Evolutionary conservation across 257 asterid genomes (phyloP).

Genomic region (Nicotiana noctiflora): DNA sequence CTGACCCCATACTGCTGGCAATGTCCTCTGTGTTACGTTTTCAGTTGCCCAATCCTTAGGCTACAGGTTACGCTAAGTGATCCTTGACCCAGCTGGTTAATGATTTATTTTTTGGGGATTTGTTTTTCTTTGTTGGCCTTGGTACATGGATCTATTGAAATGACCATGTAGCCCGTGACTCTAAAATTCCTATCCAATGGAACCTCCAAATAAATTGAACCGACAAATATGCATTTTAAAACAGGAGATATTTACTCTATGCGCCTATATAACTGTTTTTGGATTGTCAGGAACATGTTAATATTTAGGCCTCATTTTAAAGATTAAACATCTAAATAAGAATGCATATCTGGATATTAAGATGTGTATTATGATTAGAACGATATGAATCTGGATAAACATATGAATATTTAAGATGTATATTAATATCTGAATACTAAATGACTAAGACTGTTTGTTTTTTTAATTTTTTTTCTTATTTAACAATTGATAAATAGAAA

Average conservation of each 20-base stretch:
- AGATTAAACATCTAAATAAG: too few relatives aligned
- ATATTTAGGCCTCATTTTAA: not conserved
- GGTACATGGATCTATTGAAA: not conserved
- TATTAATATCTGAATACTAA: too few relatives aligned
- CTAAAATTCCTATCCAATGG: not conserved
- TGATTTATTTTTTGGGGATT: not conserved
- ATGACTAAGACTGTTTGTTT: too few relatives aligned
- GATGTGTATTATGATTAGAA: too few relatives aligned
- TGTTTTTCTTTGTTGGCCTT: not conserved
- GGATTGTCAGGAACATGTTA: not conserved
- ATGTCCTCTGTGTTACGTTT: not conserved
- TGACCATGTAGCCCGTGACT: not conserved
- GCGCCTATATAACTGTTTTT: not conserved
- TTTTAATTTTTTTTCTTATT: too few relatives aligned
- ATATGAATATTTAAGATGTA: too few relatives aligned
- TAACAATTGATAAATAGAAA: too few relatives aligned
- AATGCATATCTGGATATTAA: too few relatives aligned
- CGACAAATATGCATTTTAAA: not conserved
- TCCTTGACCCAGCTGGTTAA: not conserved
- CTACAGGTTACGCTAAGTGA: not conserved
- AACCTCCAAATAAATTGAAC: not conserved
- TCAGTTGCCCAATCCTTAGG: not conserved
- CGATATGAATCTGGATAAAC: too few relatives aligned
- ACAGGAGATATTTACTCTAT: not conserved
- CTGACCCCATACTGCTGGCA: not conserved